Conservation (phyloP, 1,284 basidiomycete genomes). For the Mycena sp. region DNA sequence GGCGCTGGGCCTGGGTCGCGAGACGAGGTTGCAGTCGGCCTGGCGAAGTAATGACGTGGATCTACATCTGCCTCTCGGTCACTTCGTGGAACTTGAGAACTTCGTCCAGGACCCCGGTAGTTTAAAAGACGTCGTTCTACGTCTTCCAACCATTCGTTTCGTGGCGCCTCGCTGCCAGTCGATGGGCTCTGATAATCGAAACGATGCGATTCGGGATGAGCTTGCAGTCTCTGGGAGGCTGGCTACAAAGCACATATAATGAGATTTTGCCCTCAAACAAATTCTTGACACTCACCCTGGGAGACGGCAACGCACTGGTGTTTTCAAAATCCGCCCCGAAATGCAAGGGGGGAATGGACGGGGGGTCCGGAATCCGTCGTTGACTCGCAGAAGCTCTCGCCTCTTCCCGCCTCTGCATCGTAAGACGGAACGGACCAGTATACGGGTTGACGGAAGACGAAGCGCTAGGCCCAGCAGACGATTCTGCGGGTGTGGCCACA, state of each 20-base stretch:
- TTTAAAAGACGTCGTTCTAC: slow-evolving; percentile 20
- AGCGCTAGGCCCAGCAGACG: too few species aligned
- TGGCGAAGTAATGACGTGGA: slow-evolving; percentile 22
- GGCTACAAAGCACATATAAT: background rate
- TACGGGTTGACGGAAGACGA: slow-evolving; percentile 2
- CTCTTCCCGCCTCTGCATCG: slow-evolving; percentile 28
- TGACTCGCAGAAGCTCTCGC: background rate
- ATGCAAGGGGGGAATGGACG: slow-evolving; percentile 24
- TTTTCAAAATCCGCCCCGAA: slow-evolving; percentile 20
- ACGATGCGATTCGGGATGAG: slow-evolving; percentile 3
- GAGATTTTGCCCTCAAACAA: background rate
- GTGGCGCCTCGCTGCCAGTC: slow-evolving; percentile 3
- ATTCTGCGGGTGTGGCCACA: background rate
- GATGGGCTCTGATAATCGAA: background rate
- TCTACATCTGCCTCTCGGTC: background rate
- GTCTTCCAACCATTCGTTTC: slow-evolving; percentile 6
- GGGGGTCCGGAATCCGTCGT: slow-evolving; percentile 22
- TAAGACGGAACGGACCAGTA: slow-evolving; percentile 28
- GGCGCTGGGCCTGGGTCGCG: background rate
- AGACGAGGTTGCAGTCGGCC: slow-evolving; percentile 8
- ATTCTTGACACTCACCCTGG: slow-evolving; percentile 5
- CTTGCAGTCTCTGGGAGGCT: background rate
- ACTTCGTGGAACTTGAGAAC: background rate
- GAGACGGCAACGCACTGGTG: background rate
- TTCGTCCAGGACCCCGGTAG: slow-evolving; percentile 11